phyloP scores from a whole-genome alignment of 169 alveolate genomes.

The Plasmodium fragile region DNA sequence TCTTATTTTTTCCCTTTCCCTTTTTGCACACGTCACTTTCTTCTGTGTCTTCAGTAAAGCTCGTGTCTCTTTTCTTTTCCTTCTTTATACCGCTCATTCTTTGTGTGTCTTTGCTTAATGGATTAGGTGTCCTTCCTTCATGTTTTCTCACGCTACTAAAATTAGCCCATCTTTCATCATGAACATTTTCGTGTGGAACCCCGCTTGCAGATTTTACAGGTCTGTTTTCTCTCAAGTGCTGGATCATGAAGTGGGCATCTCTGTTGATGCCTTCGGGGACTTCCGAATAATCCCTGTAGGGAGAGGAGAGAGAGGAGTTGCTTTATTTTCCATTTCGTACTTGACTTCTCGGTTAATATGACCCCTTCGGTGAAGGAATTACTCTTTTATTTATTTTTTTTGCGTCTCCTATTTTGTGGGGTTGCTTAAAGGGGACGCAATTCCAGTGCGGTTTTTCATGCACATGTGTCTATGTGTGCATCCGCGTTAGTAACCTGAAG shows the following conservation, averaged over 20 bases:
- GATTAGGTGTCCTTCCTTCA: neutral
- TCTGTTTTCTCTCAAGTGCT: slow-evolving; percentile 1
- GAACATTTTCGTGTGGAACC: neutral
- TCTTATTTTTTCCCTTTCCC: neutral
- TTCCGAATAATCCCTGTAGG: slow-evolving; percentile 17
- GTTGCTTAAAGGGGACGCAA: neutral
- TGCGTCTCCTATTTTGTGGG: neutral
- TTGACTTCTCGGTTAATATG: neutral
- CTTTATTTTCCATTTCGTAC: neutral
- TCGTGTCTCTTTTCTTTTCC: neutral
- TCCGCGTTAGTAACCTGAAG: slow-evolving; percentile 13
- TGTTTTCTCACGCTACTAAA: neutral
- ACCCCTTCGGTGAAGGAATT: neutral
- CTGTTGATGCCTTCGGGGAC: slow-evolving; percentile 8
- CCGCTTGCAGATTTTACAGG: neutral
- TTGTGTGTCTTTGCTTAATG: neutral
- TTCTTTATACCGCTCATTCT: neutral
- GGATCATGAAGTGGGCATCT: slow-evolving; percentile 7
- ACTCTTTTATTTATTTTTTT: neutral
- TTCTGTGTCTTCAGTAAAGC: neutral
- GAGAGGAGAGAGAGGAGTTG: neutral
- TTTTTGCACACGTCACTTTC: neutral
- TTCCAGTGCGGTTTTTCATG: neutral
- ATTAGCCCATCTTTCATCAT: neutral
- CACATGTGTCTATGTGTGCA: neutral